Conservation (phyloP, 352 stramenopile genomes). For the Thalassiosira pacifica region DNA sequence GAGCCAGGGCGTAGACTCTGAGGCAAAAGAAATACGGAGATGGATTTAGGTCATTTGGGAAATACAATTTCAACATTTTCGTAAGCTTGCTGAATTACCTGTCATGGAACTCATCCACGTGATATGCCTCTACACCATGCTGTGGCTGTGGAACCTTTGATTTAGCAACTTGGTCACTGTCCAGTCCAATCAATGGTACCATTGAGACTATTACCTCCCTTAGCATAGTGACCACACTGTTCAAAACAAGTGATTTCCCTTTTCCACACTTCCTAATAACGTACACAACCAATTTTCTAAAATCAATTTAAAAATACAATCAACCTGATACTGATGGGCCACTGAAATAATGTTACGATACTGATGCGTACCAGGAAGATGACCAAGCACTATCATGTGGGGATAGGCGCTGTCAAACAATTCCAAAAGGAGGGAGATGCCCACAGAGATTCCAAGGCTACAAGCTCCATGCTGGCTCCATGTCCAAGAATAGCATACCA, state of each 20-base stretch:
- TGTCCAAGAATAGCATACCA: too few species aligned
- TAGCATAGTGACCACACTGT: background rate
- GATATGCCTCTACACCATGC: background rate
- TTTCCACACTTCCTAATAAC: too few species aligned
- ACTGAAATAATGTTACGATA: too few species aligned
- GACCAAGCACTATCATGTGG: too few species aligned
- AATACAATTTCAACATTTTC: background rate
- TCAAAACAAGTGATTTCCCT: conserved; percentile 5
- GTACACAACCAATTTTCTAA: too few species aligned
- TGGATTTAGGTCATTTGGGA: background rate
- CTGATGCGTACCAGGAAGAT: too few species aligned
- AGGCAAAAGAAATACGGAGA: background rate
- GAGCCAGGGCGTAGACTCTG: background rate
- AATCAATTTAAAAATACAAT: too few species aligned
- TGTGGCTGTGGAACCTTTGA: background rate
- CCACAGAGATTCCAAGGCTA: too few species aligned
- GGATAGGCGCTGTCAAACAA: too few species aligned
- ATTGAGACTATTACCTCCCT: background rate
- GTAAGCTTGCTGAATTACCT: background rate
- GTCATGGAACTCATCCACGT: background rate
- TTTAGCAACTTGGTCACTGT: background rate
- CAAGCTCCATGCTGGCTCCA: too few species aligned
- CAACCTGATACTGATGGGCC: too few species aligned
- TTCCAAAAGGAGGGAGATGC: too few species aligned
- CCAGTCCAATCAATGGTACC: conserved; percentile 10